Conservation (phyloP, 2,329 filamentous ascomycete species). For the Cladosporium sphaerospermum region DNA sequence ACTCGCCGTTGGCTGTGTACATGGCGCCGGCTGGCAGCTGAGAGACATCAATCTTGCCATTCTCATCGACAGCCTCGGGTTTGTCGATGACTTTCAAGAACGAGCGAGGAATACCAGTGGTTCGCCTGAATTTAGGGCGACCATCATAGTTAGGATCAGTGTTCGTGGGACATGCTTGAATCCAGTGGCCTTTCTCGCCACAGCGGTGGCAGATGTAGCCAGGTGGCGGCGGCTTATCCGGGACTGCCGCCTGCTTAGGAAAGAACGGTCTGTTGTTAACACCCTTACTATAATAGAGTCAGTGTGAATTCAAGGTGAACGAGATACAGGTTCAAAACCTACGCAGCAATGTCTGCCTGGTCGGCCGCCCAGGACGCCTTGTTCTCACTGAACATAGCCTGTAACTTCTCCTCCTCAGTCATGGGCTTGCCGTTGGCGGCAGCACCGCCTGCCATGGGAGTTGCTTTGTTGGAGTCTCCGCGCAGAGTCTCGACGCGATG, state of each 20-base stretch:
- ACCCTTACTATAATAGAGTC: constrained; percentile 12
- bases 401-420: constrained; percentile 90
- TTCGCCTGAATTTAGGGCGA: constrained; percentile 86
- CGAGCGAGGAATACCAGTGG: constrained; percentile 91
- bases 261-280: constrained; percentile 12
- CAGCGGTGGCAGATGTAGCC: constrained; percentile 97
- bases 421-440: constrained; percentile 68
- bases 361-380: constrained; percentile 89
- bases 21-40: constrained; percentile 86
- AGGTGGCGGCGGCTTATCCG: constrained; percentile 85
- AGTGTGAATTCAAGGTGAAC: constrained; percentile 9
- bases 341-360: constrained; percentile 75
- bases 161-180: constrained; percentile 96
- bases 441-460: constrained; percentile 50
- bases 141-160: constrained; percentile 95
- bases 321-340: not conserved
- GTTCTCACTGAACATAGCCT: constrained; percentile 84
- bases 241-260: constrained; percentile 66
- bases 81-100: constrained; percentile 96
- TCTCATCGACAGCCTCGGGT: constrained; percentile 65
- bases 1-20: constrained; percentile 96
- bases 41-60: constrained; percentile 69
- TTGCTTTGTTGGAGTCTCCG: constrained; percentile 33
- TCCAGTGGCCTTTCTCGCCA: constrained; percentile 96
- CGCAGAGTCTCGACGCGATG: constrained; percentile 60